Evolutionary conservation across 192 early-diverging fungal species (phyloP), one percentile per base, ranked within the genome.

Genomic region (Bifiguratus adelaidae): DNA sequence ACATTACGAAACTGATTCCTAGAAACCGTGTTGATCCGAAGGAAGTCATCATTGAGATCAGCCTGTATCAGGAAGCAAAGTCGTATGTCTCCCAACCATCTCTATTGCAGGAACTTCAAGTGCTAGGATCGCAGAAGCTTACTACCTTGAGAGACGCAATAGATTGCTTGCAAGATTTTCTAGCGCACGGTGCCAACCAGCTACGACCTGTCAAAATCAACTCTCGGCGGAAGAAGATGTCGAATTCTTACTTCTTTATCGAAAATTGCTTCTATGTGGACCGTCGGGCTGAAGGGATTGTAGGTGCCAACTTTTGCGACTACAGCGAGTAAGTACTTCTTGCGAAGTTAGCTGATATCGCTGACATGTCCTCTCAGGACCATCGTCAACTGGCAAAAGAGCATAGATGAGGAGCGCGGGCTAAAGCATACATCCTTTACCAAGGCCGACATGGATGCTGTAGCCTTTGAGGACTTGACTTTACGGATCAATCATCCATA

Each of bases 261-360:
- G 83, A 90, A 32, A 68, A 79, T 13, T 63, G 66, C 0, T 88
- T 87, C 57, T 90, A 86, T 62, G 75, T 60, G 50, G 88, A 90
- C 50, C 58, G 67, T 44, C 68, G 85, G 13, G 60, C 77, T 22
- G 57, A 68, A 4, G 55, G 62, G 6, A 8, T 40, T 34, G 32
- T 26, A 49, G 35, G 34, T 49, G 28, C n/a, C 16, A 7, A 30
- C 23, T 21, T 21, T 21, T 23, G 8, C 12, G 23, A 35, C 24
- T n/a, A 18, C 47, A 15, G 30, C 34, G 47, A 4, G 23, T 20
- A 5, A 15, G 9, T 37, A 35, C 30, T 48, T 30, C 26, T 48
- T 27, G 35, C 33, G 22, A 35, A 33, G 8, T 18, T 18, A 2
- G 0, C 13, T 30, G 30, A 19, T 16, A 6, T 13, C 3, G 5